These are phyloP conservation scores for Lasiodiplodia sp. DNA, from an alignment of 2,329 filamentous ascomycete genomes.

Conservation along the genomic window DNA sequence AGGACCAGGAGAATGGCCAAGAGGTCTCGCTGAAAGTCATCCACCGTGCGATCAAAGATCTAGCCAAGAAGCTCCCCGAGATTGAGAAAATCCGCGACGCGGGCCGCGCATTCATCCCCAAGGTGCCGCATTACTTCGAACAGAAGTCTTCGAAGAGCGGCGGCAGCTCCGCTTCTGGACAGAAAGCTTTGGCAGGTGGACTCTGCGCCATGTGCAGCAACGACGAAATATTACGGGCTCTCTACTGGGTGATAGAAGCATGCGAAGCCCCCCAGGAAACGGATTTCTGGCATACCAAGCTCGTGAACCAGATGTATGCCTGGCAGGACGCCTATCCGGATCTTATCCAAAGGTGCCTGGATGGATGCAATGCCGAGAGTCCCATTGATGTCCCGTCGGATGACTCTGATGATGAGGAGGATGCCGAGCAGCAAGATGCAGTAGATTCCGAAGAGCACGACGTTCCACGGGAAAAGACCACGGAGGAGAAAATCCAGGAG, in stretches of 20 bases:
- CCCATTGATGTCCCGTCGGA: neutral
- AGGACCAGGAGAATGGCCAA: neutral
- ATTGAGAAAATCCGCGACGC: neutral
- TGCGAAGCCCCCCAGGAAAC: neutral
- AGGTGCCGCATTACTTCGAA: neutral
- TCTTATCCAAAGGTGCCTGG: neutral
- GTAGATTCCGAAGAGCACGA: neutral
- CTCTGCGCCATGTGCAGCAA: constrained; percentile 1
- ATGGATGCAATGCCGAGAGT: neutral
- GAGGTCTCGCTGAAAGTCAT: neutral
- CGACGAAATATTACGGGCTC: neutral
- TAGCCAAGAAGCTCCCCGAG: neutral
- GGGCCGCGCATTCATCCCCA: neutral
- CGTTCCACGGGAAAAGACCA: neutral
- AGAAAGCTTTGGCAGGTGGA: neutral
- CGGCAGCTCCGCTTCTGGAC: no score
- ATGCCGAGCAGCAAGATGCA: neutral
- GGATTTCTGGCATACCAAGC: neutral
- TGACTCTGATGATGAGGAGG: neutral
- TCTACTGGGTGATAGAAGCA: constrained; percentile 6
- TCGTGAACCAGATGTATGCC: neutral
- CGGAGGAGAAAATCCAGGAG: neutral
- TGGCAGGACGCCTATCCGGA: neutral
- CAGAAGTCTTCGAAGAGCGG: neutral
- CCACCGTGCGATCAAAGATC: neutral